Conservation (phyloP, 2,329 filamentous ascomycete genomes). For the Fusarium beomiforme region DNA sequence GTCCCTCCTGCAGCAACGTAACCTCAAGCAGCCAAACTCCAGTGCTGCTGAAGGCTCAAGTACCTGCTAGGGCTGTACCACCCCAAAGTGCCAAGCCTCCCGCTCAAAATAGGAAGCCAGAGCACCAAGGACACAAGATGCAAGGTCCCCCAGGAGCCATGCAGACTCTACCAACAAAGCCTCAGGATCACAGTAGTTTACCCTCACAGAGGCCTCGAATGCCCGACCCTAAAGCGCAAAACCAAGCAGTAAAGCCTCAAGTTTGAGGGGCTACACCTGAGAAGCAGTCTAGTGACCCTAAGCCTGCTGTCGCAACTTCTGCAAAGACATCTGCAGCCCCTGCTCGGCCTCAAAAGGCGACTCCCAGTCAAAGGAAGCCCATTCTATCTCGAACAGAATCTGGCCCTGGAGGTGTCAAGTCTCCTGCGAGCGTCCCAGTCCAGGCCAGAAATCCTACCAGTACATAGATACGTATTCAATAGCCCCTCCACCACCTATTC, state of each 20-base stretch:
- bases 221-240: too few relatives aligned
- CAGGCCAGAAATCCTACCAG: neutral
- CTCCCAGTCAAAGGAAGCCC: neutral
- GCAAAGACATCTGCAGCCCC: neutral
- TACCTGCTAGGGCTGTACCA: neutral
- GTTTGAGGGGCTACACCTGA: neutral
- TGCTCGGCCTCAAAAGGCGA: neutral
- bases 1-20: neutral
- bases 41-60: too few relatives aligned
- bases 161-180: neutral
- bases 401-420: neutral
- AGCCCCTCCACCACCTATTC: neutral
- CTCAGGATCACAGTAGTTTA: neutral
- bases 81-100: neutral
- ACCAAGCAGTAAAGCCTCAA: neutral
- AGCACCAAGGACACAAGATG: neutral
- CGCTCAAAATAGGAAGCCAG: neutral
- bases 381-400: rapidly evolving
- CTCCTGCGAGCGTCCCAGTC: neutral
- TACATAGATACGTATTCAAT: neutral
- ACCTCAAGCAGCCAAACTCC: neutral
- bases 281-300: neutral
- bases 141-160: neutral
- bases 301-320: neutral
- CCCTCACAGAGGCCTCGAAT: neutral